phyloP scores from a whole-genome alignment of 2,329 filamentous ascomycete genomes.

The Xenoacremonium recifei region DNA sequence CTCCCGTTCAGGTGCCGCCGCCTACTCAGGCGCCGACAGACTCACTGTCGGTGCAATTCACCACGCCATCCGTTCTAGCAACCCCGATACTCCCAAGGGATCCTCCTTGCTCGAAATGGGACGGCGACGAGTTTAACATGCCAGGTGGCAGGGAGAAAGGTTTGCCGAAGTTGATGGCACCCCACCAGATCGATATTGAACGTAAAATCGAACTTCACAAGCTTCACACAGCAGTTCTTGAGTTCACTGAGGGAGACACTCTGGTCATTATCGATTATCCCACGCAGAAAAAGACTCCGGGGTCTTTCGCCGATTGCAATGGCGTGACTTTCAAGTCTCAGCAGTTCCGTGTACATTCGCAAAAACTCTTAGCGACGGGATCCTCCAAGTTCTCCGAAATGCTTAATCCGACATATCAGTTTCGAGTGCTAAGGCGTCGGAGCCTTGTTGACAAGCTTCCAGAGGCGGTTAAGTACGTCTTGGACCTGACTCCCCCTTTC shows the following conservation, averaged over 20 bases:
- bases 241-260: conserved; percentile 39
- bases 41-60: no score
- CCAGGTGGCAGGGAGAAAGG: neutral
- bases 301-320: conserved; percentile 32
- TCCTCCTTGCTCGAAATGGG: conserved; percentile 12
- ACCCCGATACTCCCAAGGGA: neutral
- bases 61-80: no score
- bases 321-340: conserved; percentile 33
- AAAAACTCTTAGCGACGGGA: conserved; percentile 43
- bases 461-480: conserved; percentile 51
- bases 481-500: conserved; percentile 62
- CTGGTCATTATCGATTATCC: conserved; percentile 43
- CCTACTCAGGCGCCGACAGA: no score
- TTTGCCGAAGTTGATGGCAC: conserved; percentile 9
- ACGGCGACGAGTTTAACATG: conserved; percentile 19
- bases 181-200: conserved; percentile 14
- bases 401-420: conserved; percentile 42
- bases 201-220: conserved; percentile 26
- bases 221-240: conserved; percentile 24
- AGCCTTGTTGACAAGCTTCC: conserved; percentile 34
- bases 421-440: conserved; percentile 36
- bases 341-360: conserved; percentile 43
- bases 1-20: neutral
- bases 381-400: conserved; percentile 47
- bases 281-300: conserved; percentile 12